Evolutionary conservation across 2,329 filamentous ascomycete genomes (phyloP), one percentile per base, ranked within the genome.

Genomic region (Ceratocystis colombiana): DNA sequence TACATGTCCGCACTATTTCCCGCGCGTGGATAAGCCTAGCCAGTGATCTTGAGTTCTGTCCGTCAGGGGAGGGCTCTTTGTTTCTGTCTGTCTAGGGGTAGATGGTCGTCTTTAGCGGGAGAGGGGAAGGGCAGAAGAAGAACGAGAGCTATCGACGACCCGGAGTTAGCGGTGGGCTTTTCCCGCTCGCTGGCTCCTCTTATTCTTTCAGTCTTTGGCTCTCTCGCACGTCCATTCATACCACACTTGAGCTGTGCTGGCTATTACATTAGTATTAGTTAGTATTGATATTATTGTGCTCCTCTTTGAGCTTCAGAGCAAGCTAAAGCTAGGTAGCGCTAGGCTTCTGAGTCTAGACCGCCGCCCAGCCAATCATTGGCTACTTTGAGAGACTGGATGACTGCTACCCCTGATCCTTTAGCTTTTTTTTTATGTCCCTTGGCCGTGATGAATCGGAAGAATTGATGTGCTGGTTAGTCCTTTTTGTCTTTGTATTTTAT

Each of bases 371-470:
- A 44, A 44, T 44, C 61, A 44, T 62, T 62, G 33, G 8, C 61
- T 20, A 5, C 20, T 22, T 30, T 62, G 59, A 44, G 59, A 5
- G 28, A 10, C 28, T 57, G 28, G 1, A 15, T 3, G 53, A 17
- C 53, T 6, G 15, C 6, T 17, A n/a, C 53, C 53, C 53, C 53
- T 57, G 53, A 57, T 57, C 53, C 53, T 57, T 57, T 57, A 28
- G 17, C 46, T 61, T 28, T 5, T 50, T 64, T 57, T 59, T 41
- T 3, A 64, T 64, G 30, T 64, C 37, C 30, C 61, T 5, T 33
- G 46, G 64, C 20, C 20, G 46, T 48, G 46, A 22, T 20, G 20
- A 50, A 20, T 50, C 3, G 12, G 37, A 41, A 41, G 37, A 22
- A 10, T 20, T 33, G n/a, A 10, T 63, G 12, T 64, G 7, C 61